Evolutionary conservation across 1,139 yeast genomes (phyloP), one percentile per base, ranked within the genome.

Genomic region (Candida smagusa): DNA sequence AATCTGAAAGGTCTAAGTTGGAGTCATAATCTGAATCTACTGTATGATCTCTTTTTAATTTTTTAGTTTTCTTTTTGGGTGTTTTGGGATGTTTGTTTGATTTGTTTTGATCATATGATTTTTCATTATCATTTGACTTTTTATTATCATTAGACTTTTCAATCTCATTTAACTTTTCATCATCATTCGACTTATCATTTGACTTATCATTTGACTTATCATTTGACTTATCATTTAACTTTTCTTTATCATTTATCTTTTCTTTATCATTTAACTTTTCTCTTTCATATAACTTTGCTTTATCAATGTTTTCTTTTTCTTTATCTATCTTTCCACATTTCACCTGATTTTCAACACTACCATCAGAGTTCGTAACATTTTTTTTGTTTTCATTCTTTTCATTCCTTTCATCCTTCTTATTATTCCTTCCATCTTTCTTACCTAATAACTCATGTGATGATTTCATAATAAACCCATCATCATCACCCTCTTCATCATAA

Each of bases 401-500:
- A n/a, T 23, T 12, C 19, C 25, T 34, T 26, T 6, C 19, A 7
- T 22, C 19, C 40, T 30, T 36, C 28, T 16, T 33, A 38, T 30
- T 38, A 37, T 53, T 28, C 3, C 47, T 44, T 34, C 58, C 40
- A 21, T 48, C 50, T 40, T 50, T 52, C 42, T 63, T 68, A 12
- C 52, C 43, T 35, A 60, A 50, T 31, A 67, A 43, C 33, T 74
- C 80, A 46, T 76, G 79, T 0, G 79, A 78, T 28, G 83, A 72
- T 41, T 59, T 65, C 68, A 78, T 72, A 43, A 63, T 63, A 40
- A 75, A 59, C 16, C 45, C 41, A 21, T 44, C 61, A 28, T 55
- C 59, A 16, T 63, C 68, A 6, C 58, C 71, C 1, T 51, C 62
- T 2, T 51, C 60, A 12, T 62, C 69, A 38, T 39, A 41, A 6